Evolutionary conservation across 208 protist genomes (phyloP), one percentile per base, ranked within the genome.

Genomic region (Angomonas ambiguus): DNA sequence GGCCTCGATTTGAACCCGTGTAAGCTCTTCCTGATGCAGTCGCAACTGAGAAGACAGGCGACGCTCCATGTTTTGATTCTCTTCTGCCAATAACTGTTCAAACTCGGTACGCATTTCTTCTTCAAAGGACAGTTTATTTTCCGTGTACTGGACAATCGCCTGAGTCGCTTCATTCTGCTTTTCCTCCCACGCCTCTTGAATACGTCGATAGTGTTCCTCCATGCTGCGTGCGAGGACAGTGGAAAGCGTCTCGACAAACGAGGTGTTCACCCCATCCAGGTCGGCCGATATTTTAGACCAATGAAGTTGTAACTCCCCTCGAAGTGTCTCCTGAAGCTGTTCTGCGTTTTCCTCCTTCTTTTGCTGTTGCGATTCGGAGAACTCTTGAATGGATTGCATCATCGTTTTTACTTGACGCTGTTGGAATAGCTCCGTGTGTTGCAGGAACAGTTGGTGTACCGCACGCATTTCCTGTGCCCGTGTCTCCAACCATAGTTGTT

Each of bases 41-140:
- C 45, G 45, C 24, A 27, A 27, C 45, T 53, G 45, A 5, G 45
- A 8, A 5, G 45, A 27, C 8, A 53, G 20, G 4, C 45, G 45
- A 8, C 45, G 3, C 45, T 53, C 18, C 45, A 53, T 24, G 24
- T 53, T 53, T 24, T 53, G 18, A 5, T 20, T 4, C 24, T 53
- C 45, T n/a, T 53, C 45, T 5, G 13, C 24, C 24, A 53, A 53
- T n/a, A 53, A n/a, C 5, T 8, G 8, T n/a, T 53, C 45, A n/a
- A 53, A 53, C 45, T 53, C 18, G 24, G 18, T 53, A 24, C 45
- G 45, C 5, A 53, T 53, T 24, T 53, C 45, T 5, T 53, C 45
- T n/a, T 53, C 45, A 13, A 53, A 24, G 45, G 45, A 13, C 3
- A 53, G 20, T n/a, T 53, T 53, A n/a, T n/a, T 53, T 53, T 53